Percentiles rank a stretch among this genome's conserved stretches.
phyloP scores from a whole-genome alignment of 306 rosid genomes.

The Cotoneaster glaucophyllus region DNA sequence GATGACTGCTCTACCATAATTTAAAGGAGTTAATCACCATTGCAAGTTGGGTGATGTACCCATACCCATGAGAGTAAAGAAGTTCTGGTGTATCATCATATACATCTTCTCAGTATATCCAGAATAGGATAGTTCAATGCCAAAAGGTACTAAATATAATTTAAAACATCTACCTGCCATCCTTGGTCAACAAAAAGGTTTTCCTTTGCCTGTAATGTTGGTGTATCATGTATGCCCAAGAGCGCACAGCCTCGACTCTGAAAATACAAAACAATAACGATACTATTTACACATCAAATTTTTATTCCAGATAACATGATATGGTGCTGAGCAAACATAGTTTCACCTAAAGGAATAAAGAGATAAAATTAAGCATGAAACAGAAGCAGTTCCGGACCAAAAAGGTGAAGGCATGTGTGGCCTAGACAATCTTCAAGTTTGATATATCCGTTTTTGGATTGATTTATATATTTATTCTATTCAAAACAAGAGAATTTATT shows the following conservation, averaged over 20 bases:
- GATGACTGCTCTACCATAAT: not conserved
- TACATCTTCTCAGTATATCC: not conserved
- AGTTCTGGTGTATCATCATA: not conserved
- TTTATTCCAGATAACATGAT: not conserved
- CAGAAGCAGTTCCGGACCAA: not conserved
- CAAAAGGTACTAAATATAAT: not conserved
- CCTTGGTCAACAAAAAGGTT: constrained; percentile 75
- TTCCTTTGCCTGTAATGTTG: constrained; percentile 50
- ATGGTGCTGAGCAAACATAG: not conserved
- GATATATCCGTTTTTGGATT: not conserved
- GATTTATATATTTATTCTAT: not conserved
- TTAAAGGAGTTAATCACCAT: not conserved
- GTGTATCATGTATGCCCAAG: constrained; percentile 21
- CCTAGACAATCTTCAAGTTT: not conserved
- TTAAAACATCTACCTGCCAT: constrained; percentile 61
- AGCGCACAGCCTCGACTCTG: constrained; percentile 16
- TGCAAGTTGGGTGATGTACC: not conserved
- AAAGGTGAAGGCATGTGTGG: not conserved
- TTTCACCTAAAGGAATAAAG: not conserved
- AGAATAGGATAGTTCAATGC: not conserved
- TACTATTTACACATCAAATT: not conserved
- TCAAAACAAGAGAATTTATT: not conserved
- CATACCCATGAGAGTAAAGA: not conserved
- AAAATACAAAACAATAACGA: not conserved
- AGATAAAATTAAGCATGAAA: not conserved